Base-by-base conservation (phyloP, 176 grass and related monocot genomes). In the Aechmea fasciata region DNA sequence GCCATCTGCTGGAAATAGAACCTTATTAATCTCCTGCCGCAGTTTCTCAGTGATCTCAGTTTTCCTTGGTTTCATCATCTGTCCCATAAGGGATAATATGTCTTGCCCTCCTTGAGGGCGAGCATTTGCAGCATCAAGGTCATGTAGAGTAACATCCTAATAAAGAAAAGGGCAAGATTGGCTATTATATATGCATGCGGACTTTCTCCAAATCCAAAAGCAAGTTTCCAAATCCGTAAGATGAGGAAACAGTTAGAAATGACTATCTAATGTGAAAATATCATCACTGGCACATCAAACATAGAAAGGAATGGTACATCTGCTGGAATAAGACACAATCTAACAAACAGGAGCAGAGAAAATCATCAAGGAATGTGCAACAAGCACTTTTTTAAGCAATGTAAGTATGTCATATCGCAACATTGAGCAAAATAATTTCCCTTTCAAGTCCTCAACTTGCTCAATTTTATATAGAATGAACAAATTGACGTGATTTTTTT, bases 11-110 rank as follows among this genome's bases (percentile, higher is more conserved):
- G 52, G 49, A 75, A 14, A 71, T 13, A 20, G 25, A 77, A 97
- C 94, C 86, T 93, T 93, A 68, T 97, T 97, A 47, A 97, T 97
- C 74, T 97, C 86, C 78, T 93, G 86, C 14, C 94, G 79, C 48
- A 97, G 82, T 77, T 97, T 97, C 53, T 90, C 94, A 6, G 89
- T 93, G 68, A 97, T 90, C 77, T 97, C 94, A 87, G 89, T 97
- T 75, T 97, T 97, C 15, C 86, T 71, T 67, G 94, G 82, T 20
- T 88, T 97, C 89, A 97, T 99, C 87, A 99, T 97, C 72, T 90
- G 89, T 0, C 94, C 94, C 89, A 97, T 97, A 68, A 97, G 84
- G 20, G 89, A 97, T 63, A 90, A 79, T 81, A 97, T 97, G 80
- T 97, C 94, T 72, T 93, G 94, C 10, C 89, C 94, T 74, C 94